Evolutionary conservation across 202 grass and related monocot species (phyloP).

Genomic region (Brachypodium distachyon): DNA sequence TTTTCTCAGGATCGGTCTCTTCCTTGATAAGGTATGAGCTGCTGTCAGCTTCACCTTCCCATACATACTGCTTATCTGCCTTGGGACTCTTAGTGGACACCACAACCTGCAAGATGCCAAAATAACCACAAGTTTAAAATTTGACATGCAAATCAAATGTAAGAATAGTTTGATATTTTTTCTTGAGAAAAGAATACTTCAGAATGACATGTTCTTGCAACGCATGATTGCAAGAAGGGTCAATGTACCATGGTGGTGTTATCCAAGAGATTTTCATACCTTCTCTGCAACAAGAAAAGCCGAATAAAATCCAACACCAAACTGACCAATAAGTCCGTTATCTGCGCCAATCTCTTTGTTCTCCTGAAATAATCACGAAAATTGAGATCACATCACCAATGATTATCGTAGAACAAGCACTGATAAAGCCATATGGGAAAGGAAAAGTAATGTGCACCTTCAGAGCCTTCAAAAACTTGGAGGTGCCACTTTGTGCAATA

Average conservation of each 20-base stretch:
- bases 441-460: slow-evolving; percentile 52
- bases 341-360: slow-evolving; percentile 80
- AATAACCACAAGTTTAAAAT: not conserved
- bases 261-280: slow-evolving; percentile 27
- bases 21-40: slow-evolving; percentile 67
- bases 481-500: slow-evolving; percentile 90
- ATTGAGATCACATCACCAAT: not conserved
- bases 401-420: not conserved
- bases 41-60: slow-evolving; percentile 71
- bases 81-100: slow-evolving; percentile 87
- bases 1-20: slow-evolving; percentile 69
- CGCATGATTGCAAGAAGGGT: not conserved
- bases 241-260: not conserved
- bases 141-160: not conserved
- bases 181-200: no score
- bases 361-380: slow-evolving; percentile 36
- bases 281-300: slow-evolving; percentile 81
- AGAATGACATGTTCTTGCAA: not conserved
- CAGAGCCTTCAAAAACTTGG: slow-evolving; percentile 81
- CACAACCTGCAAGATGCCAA: slow-evolving; percentile 38
- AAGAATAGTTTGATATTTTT: not conserved
- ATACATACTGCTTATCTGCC: slow-evolving; percentile 72
- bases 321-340: slow-evolving; percentile 86
- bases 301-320: slow-evolving; percentile 90
- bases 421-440: not conserved